phyloP scores from a whole-genome alignment of 345 rosid species.

The Sisymbrium irio region DNA sequence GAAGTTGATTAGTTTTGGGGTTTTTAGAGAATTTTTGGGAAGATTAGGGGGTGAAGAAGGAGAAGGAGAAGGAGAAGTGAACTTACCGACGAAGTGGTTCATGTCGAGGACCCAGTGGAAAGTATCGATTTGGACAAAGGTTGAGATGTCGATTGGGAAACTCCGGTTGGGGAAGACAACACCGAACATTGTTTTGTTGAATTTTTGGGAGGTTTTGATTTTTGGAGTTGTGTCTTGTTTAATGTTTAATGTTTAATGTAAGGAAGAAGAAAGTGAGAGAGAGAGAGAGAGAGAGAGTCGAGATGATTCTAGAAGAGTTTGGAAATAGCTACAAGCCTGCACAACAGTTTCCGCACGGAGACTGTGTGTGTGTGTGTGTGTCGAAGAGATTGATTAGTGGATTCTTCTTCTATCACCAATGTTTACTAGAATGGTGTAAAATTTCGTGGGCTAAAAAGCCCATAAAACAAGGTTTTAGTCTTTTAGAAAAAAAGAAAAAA shows the following conservation, averaged over 20 bases:
- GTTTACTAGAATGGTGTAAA: no score
- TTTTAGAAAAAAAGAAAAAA: no score
- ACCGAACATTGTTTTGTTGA: constrained; percentile 62
- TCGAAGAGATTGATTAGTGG: no score
- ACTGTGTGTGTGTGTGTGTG: no score
- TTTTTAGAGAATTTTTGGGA: background rate
- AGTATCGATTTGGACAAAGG: constrained; percentile 86
- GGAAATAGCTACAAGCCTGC: background rate
- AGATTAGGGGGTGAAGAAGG: no score
- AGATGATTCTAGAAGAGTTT: constrained; percentile 18
- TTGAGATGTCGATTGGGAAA: constrained; percentile 88
- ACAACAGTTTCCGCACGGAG: no score
- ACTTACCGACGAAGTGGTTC: constrained; percentile 86
- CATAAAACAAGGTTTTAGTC: no score
- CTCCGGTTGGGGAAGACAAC: constrained; percentile 95
- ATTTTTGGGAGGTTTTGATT: background rate
- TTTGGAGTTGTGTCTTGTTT: background rate
- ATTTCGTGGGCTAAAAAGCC: no score
- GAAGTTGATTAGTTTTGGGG: background rate
- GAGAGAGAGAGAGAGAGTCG: background rate
- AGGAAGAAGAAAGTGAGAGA: background rate
- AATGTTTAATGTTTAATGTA: background rate
- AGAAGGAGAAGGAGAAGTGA: background rate
- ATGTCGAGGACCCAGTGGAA: constrained; percentile 96
- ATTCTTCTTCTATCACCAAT: no score